Evolutionary conservation across 116 monocot species (phyloP).

Genomic region (Dioscorea cayenensis): DNA sequence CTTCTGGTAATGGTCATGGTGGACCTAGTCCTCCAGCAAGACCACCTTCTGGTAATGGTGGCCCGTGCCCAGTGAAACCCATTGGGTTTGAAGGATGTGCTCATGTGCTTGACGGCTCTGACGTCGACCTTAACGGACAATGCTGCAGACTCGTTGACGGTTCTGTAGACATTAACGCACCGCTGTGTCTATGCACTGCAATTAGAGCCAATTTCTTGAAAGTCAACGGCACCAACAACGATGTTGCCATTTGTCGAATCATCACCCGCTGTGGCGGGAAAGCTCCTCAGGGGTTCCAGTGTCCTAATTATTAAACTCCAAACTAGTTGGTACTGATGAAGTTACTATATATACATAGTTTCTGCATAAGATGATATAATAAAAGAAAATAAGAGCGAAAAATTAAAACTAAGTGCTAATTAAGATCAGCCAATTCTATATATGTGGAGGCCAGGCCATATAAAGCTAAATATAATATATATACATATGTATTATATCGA

Average conservation of each 20-base stretch:
- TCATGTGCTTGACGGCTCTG: constrained; percentile 45
- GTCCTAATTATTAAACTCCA: too few relatives aligned
- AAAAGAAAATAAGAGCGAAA: too few relatives aligned
- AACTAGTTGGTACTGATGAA: too few relatives aligned
- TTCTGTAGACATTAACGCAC: constrained; percentile 56
- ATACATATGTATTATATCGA: too few relatives aligned
- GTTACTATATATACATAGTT: too few relatives aligned
- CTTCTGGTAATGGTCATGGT: too few relatives aligned
- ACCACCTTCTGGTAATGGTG: background rate
- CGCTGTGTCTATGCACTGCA: constrained; percentile 60
- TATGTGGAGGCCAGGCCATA: too few relatives aligned
- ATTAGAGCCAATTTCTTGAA: constrained; percentile 27
- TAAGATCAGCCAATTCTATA: too few relatives aligned
- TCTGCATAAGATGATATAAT: too few relatives aligned
- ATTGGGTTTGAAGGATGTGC: constrained; percentile 36
- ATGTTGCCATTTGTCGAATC: constrained; percentile 14
- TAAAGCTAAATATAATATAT: too few relatives aligned
- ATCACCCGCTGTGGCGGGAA: constrained; percentile 27
- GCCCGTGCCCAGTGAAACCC: constrained; percentile 21
- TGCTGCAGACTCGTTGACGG: constrained; percentile 55
- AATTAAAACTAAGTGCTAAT: too few relatives aligned
- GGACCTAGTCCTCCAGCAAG: too few relatives aligned
- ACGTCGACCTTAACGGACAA: background rate
- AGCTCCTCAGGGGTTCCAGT: background rate
- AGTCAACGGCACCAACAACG: constrained; percentile 21